Conservation (phyloP, 2,329 filamentous ascomycete species). For the Tolypocladium ophioglossoides region DNA sequence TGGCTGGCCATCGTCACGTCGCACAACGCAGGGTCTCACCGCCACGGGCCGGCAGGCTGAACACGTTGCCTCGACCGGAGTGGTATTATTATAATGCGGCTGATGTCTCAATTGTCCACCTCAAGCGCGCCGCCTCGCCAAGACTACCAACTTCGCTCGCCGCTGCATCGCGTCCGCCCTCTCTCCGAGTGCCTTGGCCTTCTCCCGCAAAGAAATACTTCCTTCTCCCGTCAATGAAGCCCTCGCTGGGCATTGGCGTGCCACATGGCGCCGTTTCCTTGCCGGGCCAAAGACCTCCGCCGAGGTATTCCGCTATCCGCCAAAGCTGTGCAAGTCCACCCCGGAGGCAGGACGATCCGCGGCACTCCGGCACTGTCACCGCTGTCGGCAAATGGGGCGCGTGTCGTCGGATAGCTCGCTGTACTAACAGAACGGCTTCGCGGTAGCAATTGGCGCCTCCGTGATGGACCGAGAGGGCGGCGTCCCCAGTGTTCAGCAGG, state of each 20-base stretch:
- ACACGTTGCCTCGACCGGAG: no score
- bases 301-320: slow-evolving; percentile 27
- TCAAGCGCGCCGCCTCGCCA: no score
- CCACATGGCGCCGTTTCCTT: slow-evolving; percentile 19
- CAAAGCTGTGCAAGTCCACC: slow-evolving; percentile 35
- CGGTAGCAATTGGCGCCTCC: slow-evolving; percentile 30
- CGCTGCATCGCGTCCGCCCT: slow-evolving; percentile 3
- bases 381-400: not conserved
- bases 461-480: slow-evolving; percentile 25
- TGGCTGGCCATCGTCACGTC: no score
- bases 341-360: slow-evolving; percentile 35
- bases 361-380: slow-evolving; percentile 27
- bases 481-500: slow-evolving; percentile 23
- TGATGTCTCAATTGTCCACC: no score
- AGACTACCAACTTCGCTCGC: slow-evolving; percentile 1
- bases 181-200: slow-evolving; percentile 10
- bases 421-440: slow-evolving; percentile 30
- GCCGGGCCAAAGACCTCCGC: slow-evolving; percentile 29
- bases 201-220: slow-evolving; percentile 6
- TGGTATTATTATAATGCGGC: no score
- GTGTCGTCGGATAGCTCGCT: not conserved
- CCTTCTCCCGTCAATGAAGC: slow-evolving; percentile 11
- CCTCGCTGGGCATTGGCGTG: slow-evolving; percentile 11
- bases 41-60: not conserved
- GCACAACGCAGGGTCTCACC: no score